Evolutionary conservation across 2,329 filamentous ascomycete species (phyloP), one percentile per base, ranked within the genome.

Genomic region (Hypoxylon sp.): DNA sequence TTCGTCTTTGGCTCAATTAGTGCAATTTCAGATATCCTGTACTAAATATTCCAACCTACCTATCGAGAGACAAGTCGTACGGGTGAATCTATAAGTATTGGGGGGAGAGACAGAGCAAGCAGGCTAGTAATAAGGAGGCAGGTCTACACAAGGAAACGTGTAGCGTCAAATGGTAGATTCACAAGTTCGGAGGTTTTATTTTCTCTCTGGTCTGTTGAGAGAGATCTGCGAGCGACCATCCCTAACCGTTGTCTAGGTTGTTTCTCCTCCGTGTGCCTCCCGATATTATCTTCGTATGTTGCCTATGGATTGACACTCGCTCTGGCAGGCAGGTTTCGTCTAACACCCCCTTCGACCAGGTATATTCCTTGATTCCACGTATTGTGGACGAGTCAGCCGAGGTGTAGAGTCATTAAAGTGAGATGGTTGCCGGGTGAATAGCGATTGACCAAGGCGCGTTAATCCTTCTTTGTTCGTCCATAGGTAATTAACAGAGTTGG

Each of bases 341-440:
- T 51, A 59, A 61, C 52, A 61, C 52, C 49, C 55, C 48, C 40
- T 53, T 20, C 54, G 28, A 48, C 52, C 58, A 56, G 53, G 49
- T 51, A 62, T 62, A 33, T 61, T 57, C 40, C 56, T 49, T 61
- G 55, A 61, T 58, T 55, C 52, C 26, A 40, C 53, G 36, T 53
- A 55, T 53, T 46, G 22, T 32, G 22, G 62, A 18, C 42, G 28
- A 45, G 49, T 49, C 44, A 20, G 54, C 30, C 44, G 33, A 59
- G 48, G 38, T 63, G 30, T 38, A 65, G 11, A 51, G 53, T 59
- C 44, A 55, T 52, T 18, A 55, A 54, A 63, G 24, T 38, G 42
- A 66, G 63, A 61, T 68, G 63, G 63, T 68, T 68, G 66, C 66
- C 59, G 52, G 66, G 66, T 64, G 63, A 68, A 66, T 68, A 42